Conservation (phyloP, 768 basidiomycete genomes). For the Nidula microcarpa region DNA sequence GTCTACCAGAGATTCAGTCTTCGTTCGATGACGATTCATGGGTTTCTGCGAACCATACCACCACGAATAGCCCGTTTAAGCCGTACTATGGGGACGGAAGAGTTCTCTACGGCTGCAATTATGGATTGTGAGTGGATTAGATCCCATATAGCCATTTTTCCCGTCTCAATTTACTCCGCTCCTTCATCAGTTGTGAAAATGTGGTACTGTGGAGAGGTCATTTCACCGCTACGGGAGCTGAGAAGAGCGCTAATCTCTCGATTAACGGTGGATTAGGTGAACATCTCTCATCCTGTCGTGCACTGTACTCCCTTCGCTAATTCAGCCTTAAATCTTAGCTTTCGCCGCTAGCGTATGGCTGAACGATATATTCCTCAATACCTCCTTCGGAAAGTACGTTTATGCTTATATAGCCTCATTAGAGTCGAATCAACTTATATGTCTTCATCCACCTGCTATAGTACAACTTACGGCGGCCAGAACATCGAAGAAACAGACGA, state of each 20-base stretch:
- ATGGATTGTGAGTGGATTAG: constrained; percentile 65
- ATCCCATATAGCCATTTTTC: background rate
- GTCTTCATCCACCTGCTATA: constrained; percentile 12
- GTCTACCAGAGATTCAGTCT: constrained; percentile 63
- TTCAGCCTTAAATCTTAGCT: constrained; percentile 31
- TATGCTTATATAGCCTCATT: no score
- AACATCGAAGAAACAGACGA: constrained; percentile 67
- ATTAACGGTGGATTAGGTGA: constrained; percentile 80
- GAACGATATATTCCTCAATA: constrained; percentile 67
- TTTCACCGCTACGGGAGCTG: constrained; percentile 58
- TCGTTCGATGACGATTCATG: constrained; percentile 63
- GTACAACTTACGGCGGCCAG: constrained; percentile 63
- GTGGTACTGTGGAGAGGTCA: constrained; percentile 80
- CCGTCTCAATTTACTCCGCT: no score
- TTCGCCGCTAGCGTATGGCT: constrained; percentile 84
- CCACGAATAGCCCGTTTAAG: constrained; percentile 67
- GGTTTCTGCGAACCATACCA: constrained; percentile 66
- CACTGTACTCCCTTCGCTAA: background rate
- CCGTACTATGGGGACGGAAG: constrained; percentile 73
- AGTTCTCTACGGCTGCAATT: constrained; percentile 83
- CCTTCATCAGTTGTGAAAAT: constrained; percentile 66
- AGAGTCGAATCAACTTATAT: background rate
- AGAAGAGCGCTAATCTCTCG: constrained; percentile 66
- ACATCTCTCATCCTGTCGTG: no score
- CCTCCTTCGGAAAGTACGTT: constrained; percentile 71